Percentiles rank a stretch among this genome's conserved stretches.
These are phyloP conservation scores for Ustilago tritici DNA, from an alignment of 1,284 basidiomycete genomes.

Conservation along the genomic window DNA sequence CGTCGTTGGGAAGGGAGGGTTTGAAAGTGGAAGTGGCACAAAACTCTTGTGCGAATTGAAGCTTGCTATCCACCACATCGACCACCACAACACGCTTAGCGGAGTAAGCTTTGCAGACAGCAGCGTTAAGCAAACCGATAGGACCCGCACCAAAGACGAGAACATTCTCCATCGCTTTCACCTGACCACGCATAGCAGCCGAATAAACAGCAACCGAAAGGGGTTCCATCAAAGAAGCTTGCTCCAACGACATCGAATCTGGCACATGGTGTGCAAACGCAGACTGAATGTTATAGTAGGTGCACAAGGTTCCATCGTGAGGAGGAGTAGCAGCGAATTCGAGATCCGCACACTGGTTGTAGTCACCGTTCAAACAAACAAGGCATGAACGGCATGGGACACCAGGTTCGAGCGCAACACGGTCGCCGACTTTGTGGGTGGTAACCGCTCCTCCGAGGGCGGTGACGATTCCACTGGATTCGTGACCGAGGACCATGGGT, in stretches of 20 bases:
- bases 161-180: slow-evolving; percentile 72
- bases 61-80: slow-evolving; percentile 82
- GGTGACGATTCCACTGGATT: slow-evolving; percentile 74
- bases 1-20: slow-evolving; percentile 71
- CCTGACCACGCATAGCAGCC: slow-evolving; percentile 80
- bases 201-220: slow-evolving; percentile 91
- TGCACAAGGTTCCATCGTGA: slow-evolving; percentile 84
- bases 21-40: slow-evolving; percentile 86
- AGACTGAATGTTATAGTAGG: slow-evolving; percentile 72
- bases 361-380: slow-evolving; percentile 66
- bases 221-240: slow-evolving; percentile 83
- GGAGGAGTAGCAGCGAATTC: slow-evolving; percentile 90
- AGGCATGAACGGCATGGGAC: slow-evolving; percentile 79
- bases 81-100: slow-evolving; percentile 67
- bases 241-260: slow-evolving; percentile 71
- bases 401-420: slow-evolving; percentile 88
- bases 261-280: slow-evolving; percentile 70
- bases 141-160: slow-evolving; percentile 86
- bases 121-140: slow-evolving; percentile 91
- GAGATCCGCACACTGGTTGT: slow-evolving; percentile 75
- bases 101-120: slow-evolving; percentile 82
- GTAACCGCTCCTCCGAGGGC: slow-evolving; percentile 80
- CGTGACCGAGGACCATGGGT: slow-evolving; percentile 82
- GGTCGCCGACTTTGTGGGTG: slow-evolving; percentile 82
- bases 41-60: slow-evolving; percentile 87